Evolutionary conservation across 2,329 filamentous ascomycete species (phyloP), one percentile per base, ranked within the genome.

Genomic region (Aulographum hederae): DNA sequence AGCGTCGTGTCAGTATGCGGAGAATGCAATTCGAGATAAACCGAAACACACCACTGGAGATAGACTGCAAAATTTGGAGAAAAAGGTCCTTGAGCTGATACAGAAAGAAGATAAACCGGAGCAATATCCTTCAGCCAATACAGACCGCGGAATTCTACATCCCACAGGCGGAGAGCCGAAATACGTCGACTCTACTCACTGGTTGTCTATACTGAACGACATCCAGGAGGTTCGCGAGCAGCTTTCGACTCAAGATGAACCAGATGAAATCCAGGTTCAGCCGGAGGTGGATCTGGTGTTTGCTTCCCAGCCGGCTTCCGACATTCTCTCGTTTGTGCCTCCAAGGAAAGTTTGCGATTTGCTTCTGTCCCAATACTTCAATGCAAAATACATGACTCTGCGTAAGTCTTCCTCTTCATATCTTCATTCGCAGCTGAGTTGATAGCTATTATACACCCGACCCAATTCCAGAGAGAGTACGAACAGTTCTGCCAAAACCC

Each of bases 141-240:
- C 41, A 37, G 45, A 44, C 32, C 38, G 32, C 37, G 45, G 45
- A 19, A 45, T 18, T 35, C 32, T 48, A 31, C 43, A 38, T 18
- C 35, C 46, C 26, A 34, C 37, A 31, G 36, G 42, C 15, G 39
- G 39, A 34, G 43, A 42, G 31, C 36, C 39, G 20, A 46, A 38
- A 34, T 50, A 50, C 41, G 40, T 50, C 33, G 35, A 42, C 26
- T 46, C 41, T 35, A 38, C 37, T 30, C 47, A 48, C 37, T 50
- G 46, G 47, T 41, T 40, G 18, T 41, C 46, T 8, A 42, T 50
- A 36, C 39, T 50, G 35, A 36, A 34, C 32, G 40, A 42, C 31
- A 46, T 50, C 32, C 37, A 26, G 35, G 46, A 34, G 20, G 36
- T 44, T 28, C 41, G 40, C 32, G 39, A 43, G 18, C 31, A 41